Evolutionary conservation across 495 filamentous ascomycete genomes (phyloP).

Genomic region (Aspergillus cavernicola): DNA sequence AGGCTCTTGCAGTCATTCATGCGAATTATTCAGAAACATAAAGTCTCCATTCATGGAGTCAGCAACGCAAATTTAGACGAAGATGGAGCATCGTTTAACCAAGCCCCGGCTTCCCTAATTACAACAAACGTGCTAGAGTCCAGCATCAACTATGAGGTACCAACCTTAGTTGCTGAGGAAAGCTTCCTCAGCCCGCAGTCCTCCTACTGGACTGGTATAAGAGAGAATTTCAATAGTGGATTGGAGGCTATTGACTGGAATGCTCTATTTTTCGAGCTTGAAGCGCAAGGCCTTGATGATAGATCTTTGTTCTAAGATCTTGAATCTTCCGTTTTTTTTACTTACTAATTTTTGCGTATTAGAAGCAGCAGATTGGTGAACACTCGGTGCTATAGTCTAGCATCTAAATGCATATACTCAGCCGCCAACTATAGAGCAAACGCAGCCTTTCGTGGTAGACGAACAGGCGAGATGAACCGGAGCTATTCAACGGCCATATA

Average conservation of each 20-base stretch:
- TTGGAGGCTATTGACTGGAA: conserved; percentile 1
- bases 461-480: too few species aligned
- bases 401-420: too few species aligned
- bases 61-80: neutral
- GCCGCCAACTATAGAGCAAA: too few species aligned
- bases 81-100: too few species aligned
- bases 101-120: too few species aligned
- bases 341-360: too few species aligned
- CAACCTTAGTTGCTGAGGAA: neutral
- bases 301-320: neutral
- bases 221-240: neutral
- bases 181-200: neutral
- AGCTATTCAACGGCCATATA: too few species aligned
- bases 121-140: neutral
- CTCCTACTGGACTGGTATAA: neutral
- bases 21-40: neutral
- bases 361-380: too few species aligned
- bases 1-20: neutral
- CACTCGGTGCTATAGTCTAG: too few species aligned
- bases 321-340: neutral
- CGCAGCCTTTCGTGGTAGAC: too few species aligned
- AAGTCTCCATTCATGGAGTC: neutral
- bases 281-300: neutral
- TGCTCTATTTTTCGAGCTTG: neutral
- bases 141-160: neutral